Evolutionary conservation across 257 asterid species (phyloP).

Genomic region (Thymus mandschuricus): DNA sequence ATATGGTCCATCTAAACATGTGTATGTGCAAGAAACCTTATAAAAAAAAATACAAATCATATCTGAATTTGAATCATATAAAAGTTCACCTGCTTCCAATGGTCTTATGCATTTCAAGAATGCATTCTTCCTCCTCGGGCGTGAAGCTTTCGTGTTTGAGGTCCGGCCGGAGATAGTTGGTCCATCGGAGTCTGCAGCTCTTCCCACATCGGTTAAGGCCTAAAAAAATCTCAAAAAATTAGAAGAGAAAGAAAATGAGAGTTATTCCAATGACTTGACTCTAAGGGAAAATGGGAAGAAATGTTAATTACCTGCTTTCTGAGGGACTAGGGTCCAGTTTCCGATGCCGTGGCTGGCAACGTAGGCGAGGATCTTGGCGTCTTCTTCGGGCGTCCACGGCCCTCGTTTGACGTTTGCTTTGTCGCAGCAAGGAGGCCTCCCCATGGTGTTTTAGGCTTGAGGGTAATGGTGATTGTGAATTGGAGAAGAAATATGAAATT

Average conservation of each 20-base stretch:
- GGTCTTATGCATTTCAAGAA: constrained; percentile 79
- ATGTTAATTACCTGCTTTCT: constrained; percentile 84
- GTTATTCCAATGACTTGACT: neutral
- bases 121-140: constrained; percentile 87
- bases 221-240: constrained; percentile 23
- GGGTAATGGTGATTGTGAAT: neutral
- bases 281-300: neutral
- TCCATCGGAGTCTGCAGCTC: constrained; percentile 95
- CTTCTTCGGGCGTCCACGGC: constrained; percentile 93
- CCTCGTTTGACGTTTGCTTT: constrained; percentile 90
- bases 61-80: neutral
- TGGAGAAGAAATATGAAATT: no score
- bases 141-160: constrained; percentile 91
- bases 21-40: neutral
- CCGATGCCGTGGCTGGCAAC: constrained; percentile 94
- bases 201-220: constrained; percentile 97
- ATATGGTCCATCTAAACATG: constrained; percentile 86
- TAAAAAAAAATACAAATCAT: neutral
- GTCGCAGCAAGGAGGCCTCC: constrained; percentile 95
- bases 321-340: constrained; percentile 97
- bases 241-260: no score
- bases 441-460: constrained; percentile 47
- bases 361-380: constrained; percentile 88
- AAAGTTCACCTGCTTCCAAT: constrained; percentile 78
- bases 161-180: constrained; percentile 91